Evolutionary conservation across 1,284 basidiomycete species (phyloP), one percentile per base, ranked within the genome.

Genomic region (Chalciporus piperatoides): DNA sequence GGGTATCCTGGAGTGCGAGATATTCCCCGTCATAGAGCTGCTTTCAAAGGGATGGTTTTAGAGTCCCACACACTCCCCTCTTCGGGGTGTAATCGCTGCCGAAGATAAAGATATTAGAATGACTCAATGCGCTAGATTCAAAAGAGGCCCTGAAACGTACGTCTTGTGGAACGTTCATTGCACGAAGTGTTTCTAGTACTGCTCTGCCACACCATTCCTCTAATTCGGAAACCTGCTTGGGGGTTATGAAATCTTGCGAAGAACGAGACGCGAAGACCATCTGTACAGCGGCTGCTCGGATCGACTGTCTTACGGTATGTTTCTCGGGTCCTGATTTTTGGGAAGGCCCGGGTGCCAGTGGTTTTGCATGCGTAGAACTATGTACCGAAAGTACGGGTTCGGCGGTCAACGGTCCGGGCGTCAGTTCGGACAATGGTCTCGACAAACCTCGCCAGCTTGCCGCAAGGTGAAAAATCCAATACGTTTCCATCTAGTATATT

Each of bases 211-310:
- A 75, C 85, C 84, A 88, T 35, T 69, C 68, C 63, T 92, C 88
- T n/a, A 86, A 63, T 45, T 73, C 69, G 14, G 70, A 68, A 32
- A 90, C 88, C 51, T 81, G 71, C 33, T 80, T 72, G 6, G 90
- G 90, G 4, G 80, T 81, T 58, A 92, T 91, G 61, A 92, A 91
- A 46, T 78, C 86, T 53, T 75, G 76, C n/a, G 85, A 86, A 33
- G 73, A 76, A 38, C 90, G 79, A 42, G 84, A 79, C n/a, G 90
- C 90, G 60, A 90, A 92, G 17, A 92, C 80, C 80, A 92, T 90
- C 54, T 92, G 90, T 14, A 81, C 80, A 12, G 86, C 86, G 6
- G 88, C 86, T 2, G 84, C 88, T 54, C 80, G 76, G 61, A 92
- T 90, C 60, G 70, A 60, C 38, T 72, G 56, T 53, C 49, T 48